Evolutionary conservation across 306 rosid genomes (phyloP), one percentile per base, ranked within the genome.

Genomic region (Rubus idaeus): DNA sequence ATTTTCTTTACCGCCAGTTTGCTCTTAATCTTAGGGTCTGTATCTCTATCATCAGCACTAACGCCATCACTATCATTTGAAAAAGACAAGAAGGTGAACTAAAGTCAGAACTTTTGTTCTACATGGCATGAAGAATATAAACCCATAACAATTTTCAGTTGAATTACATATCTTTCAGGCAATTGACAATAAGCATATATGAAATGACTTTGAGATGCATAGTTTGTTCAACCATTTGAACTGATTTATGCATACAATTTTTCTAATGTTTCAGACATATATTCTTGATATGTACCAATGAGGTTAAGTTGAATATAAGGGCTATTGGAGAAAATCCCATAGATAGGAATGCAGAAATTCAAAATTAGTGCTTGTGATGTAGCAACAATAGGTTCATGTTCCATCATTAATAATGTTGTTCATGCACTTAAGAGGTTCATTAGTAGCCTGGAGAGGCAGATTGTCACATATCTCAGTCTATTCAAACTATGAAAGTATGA

Each of bases 11-110:
- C 70, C 0, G 83, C 80, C 70, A 64, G 80, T 65, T 87, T 88
- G 76, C 55, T 81, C 50, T 20, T 81, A 79, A 80, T 79, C 83
- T 89, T 84, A 20, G 82, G 83, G 68, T 79, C 79, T 71, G 62
- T 73, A 79, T 82, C 88, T 89, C 75, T 84, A 75, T 83, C 83
- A 70, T 86, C 85, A 80, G 57, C 86, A 81, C 79, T 76, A 82
- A 63, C 78, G 55, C 78, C 85, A 71, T 88, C 92, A 53, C 87
- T 84, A 77, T 30, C 39, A 75, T 50, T 75, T 46, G 55, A 37
- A 77, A 10, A 21, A 49, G 26, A 37, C 62, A 60, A 26, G 35
- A 82, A 20, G 30, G 62, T 10, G 60, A 76, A 64, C 75, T 56
- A 50, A 69, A 30, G 81, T 79, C 78, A 79, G 79, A 76, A 71